These are phyloP conservation scores for Oidium heveae DNA, from an alignment of 2,329 filamentous ascomycete genomes.

Conservation along the genomic window DNA sequence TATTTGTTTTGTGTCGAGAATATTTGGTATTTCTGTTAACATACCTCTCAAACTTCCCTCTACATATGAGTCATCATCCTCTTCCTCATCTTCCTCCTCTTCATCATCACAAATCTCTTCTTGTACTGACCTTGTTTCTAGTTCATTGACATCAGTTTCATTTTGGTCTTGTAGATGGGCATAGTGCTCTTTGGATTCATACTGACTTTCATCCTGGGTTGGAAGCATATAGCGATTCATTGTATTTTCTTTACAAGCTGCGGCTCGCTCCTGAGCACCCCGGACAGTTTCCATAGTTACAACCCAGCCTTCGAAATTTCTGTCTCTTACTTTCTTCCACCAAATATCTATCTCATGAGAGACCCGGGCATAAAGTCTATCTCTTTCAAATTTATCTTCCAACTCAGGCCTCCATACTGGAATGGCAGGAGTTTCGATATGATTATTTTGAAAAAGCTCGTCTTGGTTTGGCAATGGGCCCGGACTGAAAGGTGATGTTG, in stretches of 20 bases:
- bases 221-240: conserved; percentile 22
- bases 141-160: conserved; percentile 19
- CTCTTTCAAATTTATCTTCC: conserved; percentile 31
- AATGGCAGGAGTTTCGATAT: conserved; percentile 8
- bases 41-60: conserved; percentile 62
- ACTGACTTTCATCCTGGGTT: conserved; percentile 15
- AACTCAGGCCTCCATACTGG: conserved; percentile 18
- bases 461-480: conserved; percentile 9
- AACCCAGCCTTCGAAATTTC: conserved; percentile 32
- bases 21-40: conserved; percentile 80
- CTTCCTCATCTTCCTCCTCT: conserved; percentile 40
- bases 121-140: conserved; percentile 19
- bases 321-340: conserved; percentile 35
- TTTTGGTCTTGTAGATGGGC: conserved; percentile 16
- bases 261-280: conserved; percentile 29
- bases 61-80: conserved; percentile 56
- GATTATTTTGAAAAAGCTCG: conserved; percentile 2
- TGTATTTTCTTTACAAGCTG: conserved; percentile 32
- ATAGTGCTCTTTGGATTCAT: conserved; percentile 25
- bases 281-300: conserved; percentile 34
- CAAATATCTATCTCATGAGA: conserved; percentile 39
- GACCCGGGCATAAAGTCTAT: conserved; percentile 31
- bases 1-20: conserved; percentile 81
- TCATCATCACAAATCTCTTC: conserved; percentile 24
- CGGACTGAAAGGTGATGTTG: conserved; percentile 12